A percentile compares a stretch with the other conserved stretches of the same genome.
Conservation (phyloP, 1,139 yeast species). For the Taphrina betulina region DNA sequence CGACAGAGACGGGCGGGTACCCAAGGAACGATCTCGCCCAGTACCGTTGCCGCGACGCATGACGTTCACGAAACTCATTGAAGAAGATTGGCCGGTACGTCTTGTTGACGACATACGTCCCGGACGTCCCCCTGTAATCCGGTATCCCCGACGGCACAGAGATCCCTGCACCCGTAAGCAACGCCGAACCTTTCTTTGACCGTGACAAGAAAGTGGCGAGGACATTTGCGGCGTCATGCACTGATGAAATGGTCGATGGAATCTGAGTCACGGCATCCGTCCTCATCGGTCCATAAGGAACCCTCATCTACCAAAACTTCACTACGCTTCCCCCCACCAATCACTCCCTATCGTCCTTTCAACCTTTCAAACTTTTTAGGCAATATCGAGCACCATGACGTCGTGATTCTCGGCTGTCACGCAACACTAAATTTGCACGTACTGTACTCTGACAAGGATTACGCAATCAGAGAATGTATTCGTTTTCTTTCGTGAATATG, state of each 20-base stretch:
- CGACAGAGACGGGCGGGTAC: conserved; percentile 37
- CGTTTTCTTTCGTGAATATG: no score
- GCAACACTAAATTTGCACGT: no score
- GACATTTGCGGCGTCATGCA: conserved; percentile 16
- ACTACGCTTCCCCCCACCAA: no score
- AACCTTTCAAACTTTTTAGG: no score
- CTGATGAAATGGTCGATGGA: conserved; percentile 16
- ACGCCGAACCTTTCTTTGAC: conserved; percentile 3
- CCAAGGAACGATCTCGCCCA: conserved; percentile 42
- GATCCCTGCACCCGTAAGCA: conserved; percentile 70
- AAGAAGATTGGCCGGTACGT: conserved; percentile 40
- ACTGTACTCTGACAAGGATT: no score
- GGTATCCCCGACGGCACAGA: conserved; percentile 91
- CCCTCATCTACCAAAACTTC: conserved; percentile 10
- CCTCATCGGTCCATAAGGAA: conserved; percentile 31
- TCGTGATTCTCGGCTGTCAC: no score
- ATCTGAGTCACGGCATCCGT: conserved; percentile 32
- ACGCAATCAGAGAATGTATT: no score
- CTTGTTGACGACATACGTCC: conserved; percentile 39
- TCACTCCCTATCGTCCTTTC: no score
- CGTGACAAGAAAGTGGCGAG: conserved; percentile 9
- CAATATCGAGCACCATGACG: no score
- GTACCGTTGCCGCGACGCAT: conserved; percentile 39
- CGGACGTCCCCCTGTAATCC: conserved; percentile 58
- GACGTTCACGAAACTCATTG: conserved; percentile 39